Evolutionary conservation across 2,329 filamentous ascomycete genomes (phyloP).

Genomic region (Endocalyx cinctus): DNA sequence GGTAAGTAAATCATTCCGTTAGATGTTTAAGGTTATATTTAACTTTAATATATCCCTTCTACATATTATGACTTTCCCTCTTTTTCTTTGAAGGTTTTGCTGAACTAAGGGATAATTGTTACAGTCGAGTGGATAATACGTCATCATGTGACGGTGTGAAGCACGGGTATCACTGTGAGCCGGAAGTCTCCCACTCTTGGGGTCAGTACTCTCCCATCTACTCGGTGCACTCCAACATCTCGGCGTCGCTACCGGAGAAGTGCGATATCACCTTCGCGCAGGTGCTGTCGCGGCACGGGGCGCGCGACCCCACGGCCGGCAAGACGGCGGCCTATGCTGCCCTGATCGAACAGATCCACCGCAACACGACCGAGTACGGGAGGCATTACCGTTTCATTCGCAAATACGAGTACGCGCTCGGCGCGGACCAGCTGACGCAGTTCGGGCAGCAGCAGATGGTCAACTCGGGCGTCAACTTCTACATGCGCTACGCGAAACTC

Average conservation of each 20-base stretch:
- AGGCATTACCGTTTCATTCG: conserved; percentile 65
- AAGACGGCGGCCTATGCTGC: conserved; percentile 62
- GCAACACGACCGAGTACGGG: conserved; percentile 50
- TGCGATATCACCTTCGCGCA: conserved; percentile 78
- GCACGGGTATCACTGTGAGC: conserved; percentile 59
- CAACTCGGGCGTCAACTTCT: conserved; percentile 73
- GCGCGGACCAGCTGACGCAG: conserved; percentile 61
- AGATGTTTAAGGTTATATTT: conserved; percentile 4
- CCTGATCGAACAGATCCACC: conserved; percentile 63
- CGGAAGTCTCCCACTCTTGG: conserved; percentile 64
- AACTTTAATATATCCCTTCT: too few relatives aligned
- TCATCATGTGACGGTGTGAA: conserved; percentile 48
- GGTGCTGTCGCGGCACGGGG: conserved; percentile 78
- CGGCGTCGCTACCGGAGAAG: conserved; percentile 53
- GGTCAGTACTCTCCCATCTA: conserved; percentile 88
- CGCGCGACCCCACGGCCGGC: conserved; percentile 68
- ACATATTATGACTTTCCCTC: too few relatives aligned
- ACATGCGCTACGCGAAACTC: conserved; percentile 64
- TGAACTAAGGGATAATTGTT: conserved; percentile 6
- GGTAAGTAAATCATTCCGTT: conserved; percentile 14
- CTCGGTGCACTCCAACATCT: conserved; percentile 63
- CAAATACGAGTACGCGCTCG: conserved; percentile 66
- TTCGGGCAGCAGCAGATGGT: conserved; percentile 68
- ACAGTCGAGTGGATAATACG: conserved; percentile 16
- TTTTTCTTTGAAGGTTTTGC: conserved; percentile 2